Percentiles rank a stretch among this genome's conserved stretches.
phyloP scores from a whole-genome alignment of 805 yeast genomes.

The Yarrowia deformans region DNA sequence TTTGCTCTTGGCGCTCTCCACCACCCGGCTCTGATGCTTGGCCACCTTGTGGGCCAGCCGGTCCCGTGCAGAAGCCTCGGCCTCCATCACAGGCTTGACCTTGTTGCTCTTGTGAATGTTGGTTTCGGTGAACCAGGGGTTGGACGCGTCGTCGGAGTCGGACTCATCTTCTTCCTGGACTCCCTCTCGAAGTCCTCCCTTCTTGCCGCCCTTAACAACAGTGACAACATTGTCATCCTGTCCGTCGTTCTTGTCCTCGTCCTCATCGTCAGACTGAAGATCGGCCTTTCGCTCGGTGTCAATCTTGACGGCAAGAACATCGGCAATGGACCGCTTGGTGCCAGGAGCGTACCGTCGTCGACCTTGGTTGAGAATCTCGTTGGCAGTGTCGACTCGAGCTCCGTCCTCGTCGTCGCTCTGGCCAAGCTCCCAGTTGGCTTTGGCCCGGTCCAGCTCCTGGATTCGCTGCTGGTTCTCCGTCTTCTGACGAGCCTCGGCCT shows the following conservation, averaged over 20 bases:
- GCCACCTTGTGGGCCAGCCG: conserved; percentile 48
- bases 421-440: conserved; percentile 54
- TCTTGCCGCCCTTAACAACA: neutral
- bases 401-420: conserved; percentile 51
- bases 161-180: neutral
- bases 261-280: conserved; percentile 29
- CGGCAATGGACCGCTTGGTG: conserved; percentile 53
- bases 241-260: conserved; percentile 1
- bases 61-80: conserved; percentile 52
- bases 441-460: conserved; percentile 59
- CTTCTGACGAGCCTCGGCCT: conserved; percentile 76
- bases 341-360: conserved; percentile 81
- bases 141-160: conserved; percentile 44
- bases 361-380: conserved; percentile 66
- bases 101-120: conserved; percentile 57
- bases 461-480: conserved; percentile 64
- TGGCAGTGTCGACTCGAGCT: conserved; percentile 54
- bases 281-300: conserved; percentile 43
- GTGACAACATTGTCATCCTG: neutral
- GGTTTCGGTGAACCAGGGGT: conserved; percentile 52
- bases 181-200: neutral
- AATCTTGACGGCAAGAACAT: conserved; percentile 43
- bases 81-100: conserved; percentile 55
- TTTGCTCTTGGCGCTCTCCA: conserved; percentile 47
- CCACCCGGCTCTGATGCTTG: conserved; percentile 49